Conservation (phyloP, 805 yeast genomes). For the Saturnispora bothae region DNA sequence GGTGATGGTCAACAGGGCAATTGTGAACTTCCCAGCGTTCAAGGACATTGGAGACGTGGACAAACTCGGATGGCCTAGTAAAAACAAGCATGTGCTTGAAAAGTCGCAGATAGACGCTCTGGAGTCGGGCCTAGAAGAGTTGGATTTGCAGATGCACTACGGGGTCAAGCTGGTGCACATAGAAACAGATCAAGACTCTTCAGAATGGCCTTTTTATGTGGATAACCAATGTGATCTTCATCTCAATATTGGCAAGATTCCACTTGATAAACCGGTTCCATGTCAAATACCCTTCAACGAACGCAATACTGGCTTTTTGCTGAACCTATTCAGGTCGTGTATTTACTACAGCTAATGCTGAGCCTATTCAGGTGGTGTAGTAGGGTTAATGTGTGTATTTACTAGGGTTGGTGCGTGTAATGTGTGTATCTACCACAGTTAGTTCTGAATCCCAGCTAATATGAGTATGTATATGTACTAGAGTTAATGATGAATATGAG, state of each 20-base stretch:
- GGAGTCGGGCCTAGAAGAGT: background rate
- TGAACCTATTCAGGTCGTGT: background rate
- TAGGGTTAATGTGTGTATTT: too few species aligned
- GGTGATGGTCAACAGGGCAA: background rate
- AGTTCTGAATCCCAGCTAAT: too few species aligned
- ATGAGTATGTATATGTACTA: too few species aligned
- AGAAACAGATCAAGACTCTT: too few species aligned
- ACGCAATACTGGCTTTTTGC: background rate
- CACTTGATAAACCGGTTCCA: background rate
- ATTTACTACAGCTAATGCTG: slow-evolving; percentile 1
- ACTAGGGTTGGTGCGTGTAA: too few species aligned
- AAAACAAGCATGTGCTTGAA: background rate
- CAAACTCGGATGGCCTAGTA: slow-evolving; percentile 4
- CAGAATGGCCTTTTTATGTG: too few species aligned
- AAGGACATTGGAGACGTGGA: background rate
- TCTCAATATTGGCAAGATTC: background rate
- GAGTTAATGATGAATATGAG: too few species aligned
- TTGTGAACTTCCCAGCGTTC: background rate
- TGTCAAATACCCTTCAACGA: background rate
- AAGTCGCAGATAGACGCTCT: background rate
- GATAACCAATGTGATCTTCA: background rate
- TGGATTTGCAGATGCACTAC: background rate
- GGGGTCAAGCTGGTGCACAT: too few species aligned
- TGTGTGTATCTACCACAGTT: too few species aligned
- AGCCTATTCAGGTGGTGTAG: background rate